phyloP scores from a whole-genome alignment of 2,329 filamentous ascomycete species.

The Alternaria ethzedia region DNA sequence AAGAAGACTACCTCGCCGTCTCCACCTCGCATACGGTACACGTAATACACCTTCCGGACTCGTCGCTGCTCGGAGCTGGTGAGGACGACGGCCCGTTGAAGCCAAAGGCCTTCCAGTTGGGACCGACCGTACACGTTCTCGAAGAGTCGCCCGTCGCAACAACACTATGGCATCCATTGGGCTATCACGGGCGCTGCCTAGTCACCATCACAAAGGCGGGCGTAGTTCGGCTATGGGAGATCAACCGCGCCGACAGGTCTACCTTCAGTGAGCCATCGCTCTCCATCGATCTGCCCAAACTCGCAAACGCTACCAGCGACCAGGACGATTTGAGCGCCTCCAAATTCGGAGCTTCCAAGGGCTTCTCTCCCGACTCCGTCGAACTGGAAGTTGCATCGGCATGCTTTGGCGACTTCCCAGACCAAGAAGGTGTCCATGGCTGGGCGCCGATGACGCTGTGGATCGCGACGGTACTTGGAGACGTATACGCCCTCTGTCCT shows the following conservation, averaged over 20 bases:
- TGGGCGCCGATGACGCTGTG: constrained; percentile 98
- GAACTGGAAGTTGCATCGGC: constrained; percentile 95
- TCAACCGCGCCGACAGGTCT: constrained; percentile 82
- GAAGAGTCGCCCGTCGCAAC: constrained; percentile 81
- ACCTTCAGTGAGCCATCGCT: constrained; percentile 85
- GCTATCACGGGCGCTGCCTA: constrained; percentile 78
- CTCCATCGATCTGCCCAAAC: constrained; percentile 85
- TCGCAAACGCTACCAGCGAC: constrained; percentile 80
- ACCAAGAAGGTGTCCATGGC: constrained; percentile 62
- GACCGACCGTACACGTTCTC: constrained; percentile 88
- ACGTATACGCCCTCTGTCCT: constrained; percentile 92
- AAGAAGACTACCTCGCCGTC: constrained; percentile 81
- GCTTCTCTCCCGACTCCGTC: constrained; percentile 85
- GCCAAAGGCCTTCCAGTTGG: constrained; percentile 87
- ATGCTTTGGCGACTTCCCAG: constrained; percentile 77
- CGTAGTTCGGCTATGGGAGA: constrained; percentile 87
- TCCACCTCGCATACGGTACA: constrained; percentile 87
- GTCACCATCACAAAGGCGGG: constrained; percentile 90
- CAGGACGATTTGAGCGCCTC: constrained; percentile 86
- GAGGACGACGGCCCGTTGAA: constrained; percentile 71
- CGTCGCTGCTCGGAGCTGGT: constrained; percentile 73
- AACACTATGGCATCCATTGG: constrained; percentile 90
- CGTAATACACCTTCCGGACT: constrained; percentile 82
- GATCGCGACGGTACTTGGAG: constrained; percentile 93
- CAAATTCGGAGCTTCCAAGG: constrained; percentile 73